Base-by-base conservation (phyloP, 2,329 filamentous ascomycete genomes). In the Colletotrichum truncatum region DNA sequence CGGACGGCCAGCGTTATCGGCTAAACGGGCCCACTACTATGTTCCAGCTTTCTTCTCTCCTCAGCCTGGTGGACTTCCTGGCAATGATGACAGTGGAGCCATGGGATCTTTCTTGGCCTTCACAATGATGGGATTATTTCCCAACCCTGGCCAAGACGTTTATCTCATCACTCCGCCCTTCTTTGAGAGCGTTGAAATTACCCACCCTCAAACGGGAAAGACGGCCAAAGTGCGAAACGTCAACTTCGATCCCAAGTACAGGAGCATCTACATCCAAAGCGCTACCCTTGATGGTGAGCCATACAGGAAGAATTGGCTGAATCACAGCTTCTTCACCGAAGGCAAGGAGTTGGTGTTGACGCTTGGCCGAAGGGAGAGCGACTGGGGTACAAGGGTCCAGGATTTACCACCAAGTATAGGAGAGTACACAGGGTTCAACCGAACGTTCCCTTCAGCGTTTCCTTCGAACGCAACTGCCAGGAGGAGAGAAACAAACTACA, bases 91-190 rank as follows among this genome's bases (percentile, higher is more conserved):
- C 73, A 85, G 83, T 48, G 90, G 90, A 4, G 88, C 90, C 0
- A 92, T 92, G 89, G 90, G 89, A 16, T 85, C 85, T 0, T 92
- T 91, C 65, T 79, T 88, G 1, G 87, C 87, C 0, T 84, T 92
- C 2, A 80, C 84, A 23, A 92, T 92, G 89, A 86, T 92, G 80
- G 90, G 90, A 0, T 76, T 92, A 6, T 93, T 89, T 74, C 90
- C 90, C 0, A 88, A 91, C 41, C 83, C 88, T 0, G 90, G 89
- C 0, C 90, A 92, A 70, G 80, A 91, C 67, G 88, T 92, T 0
- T 92, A 92, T 68, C 83, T 92, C n/a, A 90, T 92, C 67, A 91
- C 80, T 0, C 86, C 90, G 0, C 90, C 91, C 0, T 93, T 87
- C 70, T 93, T 93, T 69, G 80, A 85, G 66, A 80, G 82, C 49